Percentiles rank a stretch among this genome's conserved stretches.
Conservation (phyloP, 345 rosid genomes). For the Pistacia integerrima region DNA sequence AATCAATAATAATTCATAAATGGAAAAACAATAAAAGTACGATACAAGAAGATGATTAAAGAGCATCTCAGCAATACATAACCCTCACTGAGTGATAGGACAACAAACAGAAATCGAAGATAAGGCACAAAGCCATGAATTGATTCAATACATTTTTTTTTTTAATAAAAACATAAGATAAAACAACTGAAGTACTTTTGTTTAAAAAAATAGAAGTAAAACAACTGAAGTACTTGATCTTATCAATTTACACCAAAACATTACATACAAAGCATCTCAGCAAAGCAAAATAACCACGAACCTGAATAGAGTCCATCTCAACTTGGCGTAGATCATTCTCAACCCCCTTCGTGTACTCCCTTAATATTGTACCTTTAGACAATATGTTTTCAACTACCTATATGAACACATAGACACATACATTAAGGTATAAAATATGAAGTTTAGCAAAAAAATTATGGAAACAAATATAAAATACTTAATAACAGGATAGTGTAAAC, state of each 20-base stretch:
- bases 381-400: conserved; percentile 90
- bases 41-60: neutral
- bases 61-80: neutral
- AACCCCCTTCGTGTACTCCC: conserved; percentile 90
- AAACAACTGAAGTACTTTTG: neutral
- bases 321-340: conserved; percentile 92
- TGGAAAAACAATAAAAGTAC: neutral
- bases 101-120: neutral
- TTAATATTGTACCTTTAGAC: conserved; percentile 76
- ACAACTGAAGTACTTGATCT: neutral
- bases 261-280: too few relatives aligned
- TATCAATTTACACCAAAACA: neutral
- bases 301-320: conserved; percentile 94
- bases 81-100: neutral
- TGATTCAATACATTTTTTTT: neutral
- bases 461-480: conserved; percentile 10
- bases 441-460: neutral
- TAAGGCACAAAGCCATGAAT: neutral
- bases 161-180: neutral
- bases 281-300: conserved; percentile 19
- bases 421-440: neutral
- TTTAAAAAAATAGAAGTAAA: neutral
- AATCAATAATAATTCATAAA: neutral
- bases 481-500: neutral
- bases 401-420: conserved; percentile 6